Evolutionary conservation across 2,329 filamentous ascomycete species (phyloP).

Genomic region (Aspergillus sp.): DNA sequence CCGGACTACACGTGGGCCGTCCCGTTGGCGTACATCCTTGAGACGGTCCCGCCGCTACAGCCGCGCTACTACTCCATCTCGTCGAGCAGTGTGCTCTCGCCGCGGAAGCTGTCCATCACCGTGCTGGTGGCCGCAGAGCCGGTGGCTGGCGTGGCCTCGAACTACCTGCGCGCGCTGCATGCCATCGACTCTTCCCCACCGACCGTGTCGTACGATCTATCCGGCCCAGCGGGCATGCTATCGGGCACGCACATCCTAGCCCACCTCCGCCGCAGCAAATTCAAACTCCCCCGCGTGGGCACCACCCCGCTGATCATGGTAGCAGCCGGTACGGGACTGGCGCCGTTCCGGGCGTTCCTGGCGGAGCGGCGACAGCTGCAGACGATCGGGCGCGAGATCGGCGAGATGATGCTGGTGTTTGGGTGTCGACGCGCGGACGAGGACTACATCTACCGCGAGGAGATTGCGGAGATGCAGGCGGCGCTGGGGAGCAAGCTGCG

Average conservation of each 20-base stretch:
- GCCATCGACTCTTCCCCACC: slow-evolving; percentile 61
- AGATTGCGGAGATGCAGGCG: slow-evolving; percentile 24
- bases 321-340: slow-evolving; percentile 51
- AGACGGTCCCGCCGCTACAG: slow-evolving; percentile 82
- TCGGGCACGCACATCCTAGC: slow-evolving; percentile 85
- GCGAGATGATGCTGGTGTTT: slow-evolving; percentile 41
- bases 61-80: slow-evolving; percentile 96
- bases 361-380: slow-evolving; percentile 39
- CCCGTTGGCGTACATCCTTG: slow-evolving; percentile 84
- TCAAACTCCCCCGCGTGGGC: slow-evolving; percentile 69
- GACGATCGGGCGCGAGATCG: slow-evolving; percentile 35
- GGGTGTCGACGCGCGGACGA: slow-evolving; percentile 38
- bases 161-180: slow-evolving; percentile 73
- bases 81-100: slow-evolving; percentile 56
- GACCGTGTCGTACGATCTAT: slow-evolving; percentile 65
- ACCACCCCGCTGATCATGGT: slow-evolving; percentile 52
- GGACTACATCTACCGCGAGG: slow-evolving; percentile 37
- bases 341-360: slow-evolving; percentile 46
- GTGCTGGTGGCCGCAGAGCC: slow-evolving; percentile 79
- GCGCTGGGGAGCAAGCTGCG: slow-evolving; percentile 16
- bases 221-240: slow-evolving; percentile 84
- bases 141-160: slow-evolving; percentile 80
- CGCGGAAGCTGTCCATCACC: slow-evolving; percentile 63
- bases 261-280: slow-evolving; percentile 91
- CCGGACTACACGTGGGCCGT: slow-evolving; percentile 70